Evolutionary conservation across 2,329 filamentous ascomycete genomes (phyloP), one percentile per base, ranked within the genome.

Genomic region (Diaporthe citrichinensis): DNA sequence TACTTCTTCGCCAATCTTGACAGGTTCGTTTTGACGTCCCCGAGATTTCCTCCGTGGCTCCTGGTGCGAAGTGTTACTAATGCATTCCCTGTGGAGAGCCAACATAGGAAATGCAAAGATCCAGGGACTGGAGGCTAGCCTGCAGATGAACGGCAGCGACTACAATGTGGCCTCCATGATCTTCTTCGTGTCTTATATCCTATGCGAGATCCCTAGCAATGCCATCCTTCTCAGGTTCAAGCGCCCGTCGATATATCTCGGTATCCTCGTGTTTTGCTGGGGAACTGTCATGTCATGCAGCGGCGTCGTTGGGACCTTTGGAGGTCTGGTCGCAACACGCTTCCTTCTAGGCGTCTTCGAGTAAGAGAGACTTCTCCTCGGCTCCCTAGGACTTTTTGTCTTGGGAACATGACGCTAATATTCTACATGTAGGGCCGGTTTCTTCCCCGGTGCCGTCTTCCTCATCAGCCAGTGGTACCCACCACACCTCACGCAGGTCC

Each of bases 1-100:
- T 92, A 90, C 77, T 79, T 92, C 31, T 85, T 86, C 4, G 89
- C 87, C 76, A 90, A 89, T 78, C 82, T 91, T 53, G 90, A 92
- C 80, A 58, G 55, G 55, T 58, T 36, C 7, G 55, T 36, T 17
- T 53, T 28, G 1, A 36, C 0, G 10, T 14, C 15, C 9, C 31
- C 25, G 1, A 20, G 34, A 15, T 1, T 36, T 9, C 2, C 7
- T 23, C 20, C 8, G 55, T 36, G 14, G 4, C 2, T 36, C 9
- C 7, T 39, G 6, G 12, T 17, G 9, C 31, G 0, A 8, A 1
- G 3, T 7, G 1, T n/a, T 3, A 17, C 55, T 58, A n/a, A 58
- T 58, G 4, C n/a, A 0, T 58, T 89, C 88, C 77, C 85, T 89
- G 69, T 92, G 94, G 81, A 85, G 90, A 72, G 84, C 84, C 34